These are phyloP conservation scores for Agaricus subrufescens DNA, from an alignment of 768 basidiomycete genomes.

Conservation along the genomic window DNA sequence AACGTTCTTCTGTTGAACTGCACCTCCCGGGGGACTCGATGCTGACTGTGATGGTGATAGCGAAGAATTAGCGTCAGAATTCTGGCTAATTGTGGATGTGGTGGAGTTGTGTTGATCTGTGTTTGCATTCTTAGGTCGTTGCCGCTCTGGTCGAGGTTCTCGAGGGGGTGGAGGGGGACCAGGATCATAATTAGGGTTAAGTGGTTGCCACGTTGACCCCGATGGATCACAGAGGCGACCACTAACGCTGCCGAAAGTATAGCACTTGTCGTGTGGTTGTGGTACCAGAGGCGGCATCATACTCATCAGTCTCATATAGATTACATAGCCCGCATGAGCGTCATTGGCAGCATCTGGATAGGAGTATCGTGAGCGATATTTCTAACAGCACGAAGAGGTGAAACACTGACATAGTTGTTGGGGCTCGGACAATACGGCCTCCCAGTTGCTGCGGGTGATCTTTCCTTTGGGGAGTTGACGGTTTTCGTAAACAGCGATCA, in stretches of 20 bases:
- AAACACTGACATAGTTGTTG: constrained; percentile 59
- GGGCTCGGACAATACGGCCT: constrained; percentile 32
- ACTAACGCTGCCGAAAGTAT: constrained; percentile 49
- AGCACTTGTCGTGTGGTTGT: constrained; percentile 39
- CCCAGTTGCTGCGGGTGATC: constrained; percentile 70
- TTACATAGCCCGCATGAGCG: constrained; percentile 54
- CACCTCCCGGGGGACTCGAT: background rate
- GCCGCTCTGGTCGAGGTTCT: constrained; percentile 14
- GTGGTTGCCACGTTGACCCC: constrained; percentile 45
- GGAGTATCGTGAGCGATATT: constrained; percentile 7
- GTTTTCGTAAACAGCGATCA: constrained; percentile 58
- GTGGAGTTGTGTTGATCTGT: background rate
- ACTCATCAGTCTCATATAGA: constrained; percentile 42
- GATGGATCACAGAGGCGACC: constrained; percentile 43
- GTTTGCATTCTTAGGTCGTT: background rate
- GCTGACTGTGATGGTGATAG: constrained; percentile 1
- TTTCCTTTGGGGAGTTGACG: constrained; percentile 52
- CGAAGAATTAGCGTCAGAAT: background rate
- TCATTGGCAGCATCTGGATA: constrained; percentile 67
- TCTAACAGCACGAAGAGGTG: constrained; percentile 1
- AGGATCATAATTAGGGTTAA: constrained; percentile 69
- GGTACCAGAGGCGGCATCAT: constrained; percentile 34
- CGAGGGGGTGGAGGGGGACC: constrained; percentile 58
- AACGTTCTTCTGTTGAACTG: background rate
- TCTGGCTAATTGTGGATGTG: background rate